Evolutionary conservation across 148 eudicot genomes (phyloP), one percentile per base, ranked within the genome.

Genomic region (Rhododendron vialii): DNA sequence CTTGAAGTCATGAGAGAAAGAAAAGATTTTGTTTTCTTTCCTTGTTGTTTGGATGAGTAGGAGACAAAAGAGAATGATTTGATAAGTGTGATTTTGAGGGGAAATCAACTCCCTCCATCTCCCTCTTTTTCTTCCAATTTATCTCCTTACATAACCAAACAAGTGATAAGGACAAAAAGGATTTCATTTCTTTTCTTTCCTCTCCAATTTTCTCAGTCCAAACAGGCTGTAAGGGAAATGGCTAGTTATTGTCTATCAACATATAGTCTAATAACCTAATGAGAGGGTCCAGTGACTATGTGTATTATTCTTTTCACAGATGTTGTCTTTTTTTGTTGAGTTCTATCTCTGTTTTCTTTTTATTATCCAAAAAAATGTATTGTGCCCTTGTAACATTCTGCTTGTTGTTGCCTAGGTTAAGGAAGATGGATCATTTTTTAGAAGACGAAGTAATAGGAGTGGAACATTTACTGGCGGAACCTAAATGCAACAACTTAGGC

Each of bases 391-490:
- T 77, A 26, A 65, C 80, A 13, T 55, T 50, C 41, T 80, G 59
- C 59, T 82, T 83, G 9, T 35, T 87, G 80, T 80, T 83, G 57
- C 55, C 22, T 84, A 84, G 86, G 84, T 84, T 84, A 80, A 48
- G 73, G 84, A 79, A 73, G 86, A 87, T 48, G 86, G 89, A 65
- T 80, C 89, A 22, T 84, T 87, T 80, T 87, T 84, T 81, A 28
- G 86, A 87, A 84, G 84, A 87, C 53, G 89, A 87, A 69, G 84
- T 43, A 2, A 80, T 87, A 22, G 86, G 81, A 69, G 86, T 87
- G 75, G 86, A 84, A 43, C 84, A 87, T 69, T 87, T 87, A 84
- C 26, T 84, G 73, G 86, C 82, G 28, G 86, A 71, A 82, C 83
- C 87, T 61, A 85, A 41, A 61, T 85, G 51, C 82, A 53, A 59